Percentiles rank a stretch among this genome's conserved stretches.
Conservation (phyloP, 306 rosid genomes). For the Quillaja saponaria region DNA sequence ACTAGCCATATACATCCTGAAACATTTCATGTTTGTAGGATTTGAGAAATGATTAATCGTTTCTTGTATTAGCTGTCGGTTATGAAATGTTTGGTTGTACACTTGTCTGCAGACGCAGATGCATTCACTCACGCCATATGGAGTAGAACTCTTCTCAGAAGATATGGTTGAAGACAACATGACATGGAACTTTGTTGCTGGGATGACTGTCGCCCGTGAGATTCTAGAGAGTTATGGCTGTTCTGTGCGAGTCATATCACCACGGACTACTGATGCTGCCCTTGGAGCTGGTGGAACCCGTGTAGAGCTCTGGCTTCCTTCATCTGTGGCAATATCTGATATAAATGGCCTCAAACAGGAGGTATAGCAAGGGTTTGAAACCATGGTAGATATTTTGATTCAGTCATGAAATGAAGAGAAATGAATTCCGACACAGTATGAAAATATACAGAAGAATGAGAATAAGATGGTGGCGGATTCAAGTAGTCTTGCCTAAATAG, state of each 20-base stretch:
- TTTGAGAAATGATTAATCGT: too few species aligned
- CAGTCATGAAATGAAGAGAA: too few species aligned
- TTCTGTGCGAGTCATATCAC: slow-evolving; percentile 84
- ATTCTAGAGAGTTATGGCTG: slow-evolving; percentile 91
- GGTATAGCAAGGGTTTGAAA: slow-evolving; percentile 36
- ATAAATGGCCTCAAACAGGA: slow-evolving; percentile 42
- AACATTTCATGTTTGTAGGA: too few species aligned
- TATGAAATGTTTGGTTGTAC: slow-evolving; percentile 17
- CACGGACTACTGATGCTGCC: slow-evolving; percentile 72
- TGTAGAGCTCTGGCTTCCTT: slow-evolving; percentile 90
- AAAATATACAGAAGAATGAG: slow-evolving; percentile 19
- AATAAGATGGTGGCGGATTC: slow-evolving; percentile 28
- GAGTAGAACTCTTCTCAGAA: slow-evolving; percentile 65
- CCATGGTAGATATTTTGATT: slow-evolving; percentile 20
- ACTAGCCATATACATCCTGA: too few species aligned
- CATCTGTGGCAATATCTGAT: slow-evolving; percentile 43
- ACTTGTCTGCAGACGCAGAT: slow-evolving; percentile 75
- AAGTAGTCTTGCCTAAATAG: slow-evolving; percentile 11
- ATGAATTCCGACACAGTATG: slow-evolving; percentile 6
- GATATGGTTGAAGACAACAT: slow-evolving; percentile 84
- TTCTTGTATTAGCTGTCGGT: background rate
- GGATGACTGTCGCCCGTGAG: slow-evolving; percentile 89
- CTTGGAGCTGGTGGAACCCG: slow-evolving; percentile 96
- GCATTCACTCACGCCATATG: slow-evolving; percentile 86
- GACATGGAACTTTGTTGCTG: slow-evolving; percentile 98